Evolutionary conservation across 2,329 filamentous ascomycete genomes (phyloP).

Genomic region (Graphium sp.): DNA sequence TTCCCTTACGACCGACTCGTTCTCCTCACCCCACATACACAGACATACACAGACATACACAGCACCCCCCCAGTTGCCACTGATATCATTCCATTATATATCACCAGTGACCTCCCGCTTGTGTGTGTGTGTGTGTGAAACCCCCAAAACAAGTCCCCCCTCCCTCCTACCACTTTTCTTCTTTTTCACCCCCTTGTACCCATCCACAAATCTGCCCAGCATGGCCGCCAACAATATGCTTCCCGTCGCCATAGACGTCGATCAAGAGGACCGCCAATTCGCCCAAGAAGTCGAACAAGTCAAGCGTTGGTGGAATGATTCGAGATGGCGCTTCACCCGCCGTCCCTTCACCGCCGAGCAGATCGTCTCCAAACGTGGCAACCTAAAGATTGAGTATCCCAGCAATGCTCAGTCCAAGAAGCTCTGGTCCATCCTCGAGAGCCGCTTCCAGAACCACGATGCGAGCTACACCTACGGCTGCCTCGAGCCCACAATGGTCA

Average conservation of each 20-base stretch:
- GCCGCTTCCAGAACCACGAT: constrained; percentile 69
- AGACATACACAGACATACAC: constrained; percentile 1
- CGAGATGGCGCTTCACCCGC: constrained; percentile 85
- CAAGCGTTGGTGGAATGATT: constrained; percentile 86
- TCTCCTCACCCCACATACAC: not conserved
- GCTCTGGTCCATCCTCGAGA: constrained; percentile 80
- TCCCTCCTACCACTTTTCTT: too few relatives aligned
- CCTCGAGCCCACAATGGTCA: constrained; percentile 94
- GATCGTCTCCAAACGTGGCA: constrained; percentile 90
- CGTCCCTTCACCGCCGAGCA: constrained; percentile 90
- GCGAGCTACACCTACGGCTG: constrained; percentile 94
- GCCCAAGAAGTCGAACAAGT: constrained; percentile 73
- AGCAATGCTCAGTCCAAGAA: constrained; percentile 86
- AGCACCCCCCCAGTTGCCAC: too few relatives aligned
- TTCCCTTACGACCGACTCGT: too few relatives aligned
- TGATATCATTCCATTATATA: too few relatives aligned
- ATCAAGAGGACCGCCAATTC: constrained; percentile 49
- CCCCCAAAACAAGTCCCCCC: constrained; percentile 3
- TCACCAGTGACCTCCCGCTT: too few relatives aligned
- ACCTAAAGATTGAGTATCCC: constrained; percentile 78
- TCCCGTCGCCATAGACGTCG: constrained; percentile 36
- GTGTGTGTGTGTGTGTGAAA: constrained; percentile 3
- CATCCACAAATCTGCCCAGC: constrained; percentile 13
- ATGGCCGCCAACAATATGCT: constrained; percentile 50
- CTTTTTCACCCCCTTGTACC: too few relatives aligned